These are phyloP conservation scores for Candida tropicalis DNA, from an alignment of 1,139 yeast species.

Conservation along the genomic window DNA sequence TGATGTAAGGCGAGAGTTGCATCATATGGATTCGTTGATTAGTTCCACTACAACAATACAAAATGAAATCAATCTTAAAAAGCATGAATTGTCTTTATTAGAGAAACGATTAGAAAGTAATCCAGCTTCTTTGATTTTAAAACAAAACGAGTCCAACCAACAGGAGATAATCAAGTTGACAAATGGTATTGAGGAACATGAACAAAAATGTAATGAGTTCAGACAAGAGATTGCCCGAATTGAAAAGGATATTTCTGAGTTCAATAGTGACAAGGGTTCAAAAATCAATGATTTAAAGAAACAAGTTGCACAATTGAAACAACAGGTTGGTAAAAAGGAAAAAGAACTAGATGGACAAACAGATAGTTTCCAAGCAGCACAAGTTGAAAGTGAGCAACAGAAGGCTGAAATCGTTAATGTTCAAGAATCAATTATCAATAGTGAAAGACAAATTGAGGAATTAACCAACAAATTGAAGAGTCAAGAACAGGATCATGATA, in stretches of 20 bases:
- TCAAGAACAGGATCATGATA: conserved; percentile 30
- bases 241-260: conserved; percentile 82
- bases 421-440: conserved; percentile 42
- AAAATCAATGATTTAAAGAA: conserved; percentile 70
- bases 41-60: conserved; percentile 60
- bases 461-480: conserved; percentile 34
- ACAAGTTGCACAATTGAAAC: conserved; percentile 50
- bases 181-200: conserved; percentile 38
- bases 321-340: conserved; percentile 42
- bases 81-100: conserved; percentile 68
- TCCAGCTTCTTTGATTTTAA: conserved; percentile 58
- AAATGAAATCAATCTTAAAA: conserved; percentile 64
- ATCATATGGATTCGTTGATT: conserved; percentile 48
- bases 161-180: conserved; percentile 52
- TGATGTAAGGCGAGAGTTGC: conserved; percentile 43
- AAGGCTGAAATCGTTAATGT: conserved; percentile 54
- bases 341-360: conserved; percentile 47
- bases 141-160: conserved; percentile 50
- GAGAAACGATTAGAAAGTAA: conserved; percentile 63
- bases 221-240: conserved; percentile 53
- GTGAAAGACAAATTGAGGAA: conserved; percentile 39
- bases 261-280: conserved; percentile 75
- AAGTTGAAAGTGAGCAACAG: conserved; percentile 73
- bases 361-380: conserved; percentile 62
- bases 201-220: conserved; percentile 26